Conservation (phyloP, 1,284 basidiomycete genomes). For the Ustilago sp. region DNA sequence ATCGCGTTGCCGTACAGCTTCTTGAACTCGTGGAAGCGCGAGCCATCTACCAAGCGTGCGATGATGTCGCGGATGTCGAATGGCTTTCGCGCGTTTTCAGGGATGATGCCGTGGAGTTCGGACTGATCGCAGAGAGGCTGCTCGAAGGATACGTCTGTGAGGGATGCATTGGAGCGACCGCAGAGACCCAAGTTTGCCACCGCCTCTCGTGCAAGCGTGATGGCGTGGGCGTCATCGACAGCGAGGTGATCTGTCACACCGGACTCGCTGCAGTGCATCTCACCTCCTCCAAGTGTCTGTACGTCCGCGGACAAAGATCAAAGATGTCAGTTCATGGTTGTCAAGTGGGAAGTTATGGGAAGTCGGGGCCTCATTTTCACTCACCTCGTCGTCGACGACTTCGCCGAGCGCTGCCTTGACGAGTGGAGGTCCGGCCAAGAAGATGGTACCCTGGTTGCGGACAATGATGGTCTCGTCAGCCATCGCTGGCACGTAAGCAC, state of each 20-base stretch:
- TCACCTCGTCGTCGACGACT: conserved; percentile 85
- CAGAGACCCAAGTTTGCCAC: conserved; percentile 78
- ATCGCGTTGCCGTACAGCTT: conserved; percentile 91
- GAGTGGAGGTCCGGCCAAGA: conserved; percentile 93
- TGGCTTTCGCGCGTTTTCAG: conserved; percentile 84
- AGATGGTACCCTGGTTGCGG: conserved; percentile 90
- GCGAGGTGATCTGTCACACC: conserved; percentile 95
- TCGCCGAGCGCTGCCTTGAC: conserved; percentile 96
- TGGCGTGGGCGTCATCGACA: conserved; percentile 86
- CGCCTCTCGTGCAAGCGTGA: conserved; percentile 83
- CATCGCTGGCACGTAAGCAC: conserved; percentile 95
- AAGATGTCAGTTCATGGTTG: not conserved
- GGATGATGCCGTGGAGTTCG: conserved; percentile 90
- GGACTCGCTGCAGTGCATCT: conserved; percentile 93
- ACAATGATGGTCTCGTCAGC: conserved; percentile 92
- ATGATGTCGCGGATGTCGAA: conserved; percentile 96
- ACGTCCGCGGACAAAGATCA: not conserved
- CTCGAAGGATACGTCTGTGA: conserved; percentile 72
- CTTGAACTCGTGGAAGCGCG: conserved; percentile 93
- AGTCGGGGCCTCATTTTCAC: not conserved
- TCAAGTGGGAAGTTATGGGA: not conserved
- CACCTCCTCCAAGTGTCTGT: conserved; percentile 79
- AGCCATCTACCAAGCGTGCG: conserved; percentile 88
- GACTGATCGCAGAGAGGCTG: conserved; percentile 82
- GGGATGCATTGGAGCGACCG: conserved; percentile 26